phyloP scores from a whole-genome alignment of 345 rosid genomes.

The Combretum micranthum region DNA sequence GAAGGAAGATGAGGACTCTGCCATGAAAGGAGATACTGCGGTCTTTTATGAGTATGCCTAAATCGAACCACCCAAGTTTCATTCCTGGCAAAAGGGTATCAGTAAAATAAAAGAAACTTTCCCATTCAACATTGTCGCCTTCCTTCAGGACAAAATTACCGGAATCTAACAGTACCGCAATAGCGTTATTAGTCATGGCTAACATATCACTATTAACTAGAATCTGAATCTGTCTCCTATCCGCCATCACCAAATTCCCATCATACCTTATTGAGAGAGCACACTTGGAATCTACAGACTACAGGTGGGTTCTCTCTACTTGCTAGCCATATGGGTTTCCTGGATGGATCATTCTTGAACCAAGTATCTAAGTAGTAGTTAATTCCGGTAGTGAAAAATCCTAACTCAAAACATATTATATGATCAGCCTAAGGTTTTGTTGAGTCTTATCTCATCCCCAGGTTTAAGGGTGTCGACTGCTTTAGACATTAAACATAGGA shows the following conservation, averaged over 20 bases:
- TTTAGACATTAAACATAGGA: not conserved
- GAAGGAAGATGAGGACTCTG: conserved; percentile 6
- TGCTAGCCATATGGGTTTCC: conserved; percentile 3
- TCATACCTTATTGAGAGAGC: conserved; percentile 6
- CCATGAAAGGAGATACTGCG: conserved; percentile 2
- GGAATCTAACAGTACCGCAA: conserved; percentile 3
- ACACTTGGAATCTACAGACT: conserved; percentile 1
- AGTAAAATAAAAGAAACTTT: conserved; percentile 5
- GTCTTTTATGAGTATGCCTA: not conserved
- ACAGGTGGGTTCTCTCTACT: not conserved
- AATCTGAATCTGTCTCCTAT: not conserved
- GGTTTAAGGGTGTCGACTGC: conserved; percentile 2
- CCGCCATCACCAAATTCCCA: conserved; percentile 5
- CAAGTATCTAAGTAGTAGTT: conserved; percentile 6
- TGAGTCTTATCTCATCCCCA: not conserved
- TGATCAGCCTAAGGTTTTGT: conserved; percentile 1
- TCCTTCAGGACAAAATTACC: conserved; percentile 6
- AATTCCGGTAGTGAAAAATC: conserved; percentile 2
- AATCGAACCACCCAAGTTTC: conserved; percentile 9
- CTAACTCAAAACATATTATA: conserved; percentile 6
- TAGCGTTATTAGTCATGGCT: not conserved
- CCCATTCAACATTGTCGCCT: conserved; percentile 2
- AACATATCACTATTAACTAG: conserved; percentile 1
- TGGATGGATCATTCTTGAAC: conserved; percentile 5
- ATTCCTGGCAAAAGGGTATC: conserved; percentile 7